Evolutionary conservation across 495 filamentous ascomycete genomes (phyloP), one percentile per base, ranked within the genome.

Genomic region (Hyaloscypha bicolor): DNA sequence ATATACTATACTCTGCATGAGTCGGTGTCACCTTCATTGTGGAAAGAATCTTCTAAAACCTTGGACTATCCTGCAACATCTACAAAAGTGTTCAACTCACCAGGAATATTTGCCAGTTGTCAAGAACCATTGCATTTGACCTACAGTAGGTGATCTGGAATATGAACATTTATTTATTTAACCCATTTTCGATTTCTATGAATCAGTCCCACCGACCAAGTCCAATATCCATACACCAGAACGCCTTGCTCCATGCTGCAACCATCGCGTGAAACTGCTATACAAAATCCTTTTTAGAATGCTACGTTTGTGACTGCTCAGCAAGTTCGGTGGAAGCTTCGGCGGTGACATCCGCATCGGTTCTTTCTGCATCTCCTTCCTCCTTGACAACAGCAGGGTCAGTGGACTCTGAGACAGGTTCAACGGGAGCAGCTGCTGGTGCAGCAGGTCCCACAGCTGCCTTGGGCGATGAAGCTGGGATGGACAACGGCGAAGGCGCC

Each of bases 321-420:
- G 55, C 67, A 53, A 75, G 69, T 64, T 65, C 63, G 35, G 56
- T 29, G 0, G 66, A 55, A 4, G 57, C 57, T 63, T 80, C 79
- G 9, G 63, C 77, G 9, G 61, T 62, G 12, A 72, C 70, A 29
- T 77, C 72, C 63, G 74, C 74, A 25, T 66, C 61, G 31, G 68
- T 65, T 14, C 74, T 65, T 70, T 77, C 75, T 6, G 56, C 66
- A 25, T 48, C 57, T 19, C 72, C 77, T 63, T 74, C 75, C 59
- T 76, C 71, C 56, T 74, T 76, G 1, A 65, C 72, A 29, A 33
- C 64, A 48, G 60, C 39, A 3, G 55, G 6, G 19, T 62, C 69
- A 25, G 61, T 22, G 19, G 65, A 33, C 35, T 57, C 60, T 21
- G 55, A 19, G 22, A 45, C 37, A 16, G 30, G 48, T 45, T 48